Evolutionary conservation across 345 rosid genomes (phyloP).

Genomic region (Heritiera fomes): DNA sequence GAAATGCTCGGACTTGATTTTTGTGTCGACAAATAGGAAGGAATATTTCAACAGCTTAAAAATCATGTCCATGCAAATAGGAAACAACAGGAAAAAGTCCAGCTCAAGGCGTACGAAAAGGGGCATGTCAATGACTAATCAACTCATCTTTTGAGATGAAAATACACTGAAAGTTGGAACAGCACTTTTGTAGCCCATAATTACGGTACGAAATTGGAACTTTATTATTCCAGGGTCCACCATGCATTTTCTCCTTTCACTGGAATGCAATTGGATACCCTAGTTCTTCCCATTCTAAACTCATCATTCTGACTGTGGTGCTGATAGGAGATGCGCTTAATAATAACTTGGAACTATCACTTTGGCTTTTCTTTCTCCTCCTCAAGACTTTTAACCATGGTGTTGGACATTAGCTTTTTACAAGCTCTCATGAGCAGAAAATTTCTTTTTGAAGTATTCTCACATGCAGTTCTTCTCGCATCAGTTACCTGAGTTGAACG

Average conservation of each 20-base stretch:
- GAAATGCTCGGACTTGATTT: background rate
- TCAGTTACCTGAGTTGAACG: background rate
- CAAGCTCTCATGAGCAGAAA: background rate
- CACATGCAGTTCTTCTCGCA: background rate
- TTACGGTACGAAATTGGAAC: background rate
- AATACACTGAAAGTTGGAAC: background rate
- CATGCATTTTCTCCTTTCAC: background rate
- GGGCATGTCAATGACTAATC: background rate
- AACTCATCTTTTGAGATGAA: background rate
- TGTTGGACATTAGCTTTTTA: background rate
- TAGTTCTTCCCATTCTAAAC: background rate
- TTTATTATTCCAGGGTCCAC: background rate
- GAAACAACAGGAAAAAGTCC: background rate
- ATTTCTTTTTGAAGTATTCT: background rate
- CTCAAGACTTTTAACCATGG: background rate
- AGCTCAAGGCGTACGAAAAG: background rate
- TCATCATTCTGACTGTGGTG: background rate
- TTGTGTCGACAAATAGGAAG: too few species aligned
- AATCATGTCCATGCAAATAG: conserved; percentile 8
- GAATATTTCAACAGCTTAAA: background rate
- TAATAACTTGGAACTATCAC: background rate
- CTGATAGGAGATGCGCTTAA: background rate
- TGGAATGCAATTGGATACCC: background rate
- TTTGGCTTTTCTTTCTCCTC: background rate
- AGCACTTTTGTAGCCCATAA: background rate